Conservation (phyloP, 1,284 basidiomycete species). For the Pseudozyma thailandica region DNA sequence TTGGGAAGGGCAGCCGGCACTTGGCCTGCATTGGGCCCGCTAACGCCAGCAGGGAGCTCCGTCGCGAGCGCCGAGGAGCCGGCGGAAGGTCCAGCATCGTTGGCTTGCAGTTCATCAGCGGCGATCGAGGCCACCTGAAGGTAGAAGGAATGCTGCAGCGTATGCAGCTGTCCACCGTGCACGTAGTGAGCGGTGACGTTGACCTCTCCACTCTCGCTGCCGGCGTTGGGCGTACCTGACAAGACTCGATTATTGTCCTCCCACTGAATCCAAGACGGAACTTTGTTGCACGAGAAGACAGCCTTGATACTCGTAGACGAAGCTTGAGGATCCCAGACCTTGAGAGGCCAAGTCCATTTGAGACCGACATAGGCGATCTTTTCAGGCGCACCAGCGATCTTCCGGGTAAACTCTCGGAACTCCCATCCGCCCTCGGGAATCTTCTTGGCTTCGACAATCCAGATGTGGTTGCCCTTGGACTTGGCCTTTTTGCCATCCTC, state of each 20-base stretch:
- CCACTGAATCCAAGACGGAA: conserved; percentile 90
- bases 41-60: conserved; percentile 12
- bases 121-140: conserved; percentile 51
- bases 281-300: conserved; percentile 79
- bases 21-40: conserved; percentile 1
- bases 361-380: conserved; percentile 76
- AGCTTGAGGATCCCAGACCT: conserved; percentile 93
- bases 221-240: conserved; percentile 52
- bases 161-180: conserved; percentile 59
- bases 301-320: conserved; percentile 74
- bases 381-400: conserved; percentile 59
- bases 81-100: conserved; percentile 29
- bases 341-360: conserved; percentile 91
- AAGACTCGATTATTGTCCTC: conserved; percentile 72
- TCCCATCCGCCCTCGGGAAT: conserved; percentile 79
- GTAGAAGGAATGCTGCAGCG: conserved; percentile 61
- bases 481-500: conserved; percentile 98
- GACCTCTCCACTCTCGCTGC: conserved; percentile 54
- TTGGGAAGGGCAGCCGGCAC: neutral
- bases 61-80: conserved; percentile 14
- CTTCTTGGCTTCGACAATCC: conserved; percentile 97
- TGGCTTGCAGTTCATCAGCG: conserved; percentile 35
- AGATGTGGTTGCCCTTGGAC: conserved; percentile 99
- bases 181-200: conserved; percentile 61
- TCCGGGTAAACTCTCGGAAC: conserved; percentile 85